Evolutionary conservation across 2,329 filamentous ascomycete genomes (phyloP).

Genomic region (Byssochlamys sp.): DNA sequence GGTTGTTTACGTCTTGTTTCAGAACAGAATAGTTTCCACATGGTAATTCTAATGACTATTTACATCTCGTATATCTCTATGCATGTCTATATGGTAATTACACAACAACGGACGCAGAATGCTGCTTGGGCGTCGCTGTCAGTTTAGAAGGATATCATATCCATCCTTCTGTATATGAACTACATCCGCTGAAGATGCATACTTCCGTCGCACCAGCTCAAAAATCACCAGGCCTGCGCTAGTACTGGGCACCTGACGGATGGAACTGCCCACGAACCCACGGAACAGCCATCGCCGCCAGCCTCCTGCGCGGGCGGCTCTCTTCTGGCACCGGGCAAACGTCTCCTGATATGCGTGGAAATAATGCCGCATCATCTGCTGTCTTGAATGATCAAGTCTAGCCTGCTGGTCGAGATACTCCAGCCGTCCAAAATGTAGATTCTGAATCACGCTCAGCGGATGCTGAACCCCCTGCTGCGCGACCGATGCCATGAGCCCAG

Average conservation of each 20-base stretch:
- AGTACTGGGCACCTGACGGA: slow-evolving; percentile 54
- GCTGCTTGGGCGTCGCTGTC: slow-evolving; percentile 6
- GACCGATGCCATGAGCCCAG: slow-evolving; percentile 50
- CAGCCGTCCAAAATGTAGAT: slow-evolving; percentile 50
- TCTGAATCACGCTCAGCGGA: slow-evolving; percentile 50
- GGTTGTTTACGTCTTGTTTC: neutral
- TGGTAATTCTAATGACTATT: neutral
- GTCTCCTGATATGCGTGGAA: slow-evolving; percentile 54
- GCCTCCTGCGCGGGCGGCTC: slow-evolving; percentile 44
- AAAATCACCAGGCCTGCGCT: slow-evolving; percentile 57
- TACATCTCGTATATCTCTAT: neutral
- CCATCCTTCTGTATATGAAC: slow-evolving; percentile 50
- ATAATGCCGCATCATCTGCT: slow-evolving; percentile 44
- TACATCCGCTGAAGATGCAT: slow-evolving; percentile 44
- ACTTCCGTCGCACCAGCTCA: slow-evolving; percentile 53
- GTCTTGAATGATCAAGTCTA: slow-evolving; percentile 31
- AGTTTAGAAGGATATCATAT: slow-evolving; percentile 51
- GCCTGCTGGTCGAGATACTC: slow-evolving; percentile 50
- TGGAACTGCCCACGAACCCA: slow-evolving; percentile 47
- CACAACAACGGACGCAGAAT: neutral
- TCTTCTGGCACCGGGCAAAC: slow-evolving; percentile 43
- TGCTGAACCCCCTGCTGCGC: slow-evolving; percentile 51
- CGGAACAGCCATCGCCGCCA: slow-evolving; percentile 49
- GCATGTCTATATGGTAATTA: neutral
- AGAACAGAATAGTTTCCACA: neutral